Evolutionary conservation across 768 basidiomycete species (phyloP).

Genomic region (Amanita phalloides): DNA sequence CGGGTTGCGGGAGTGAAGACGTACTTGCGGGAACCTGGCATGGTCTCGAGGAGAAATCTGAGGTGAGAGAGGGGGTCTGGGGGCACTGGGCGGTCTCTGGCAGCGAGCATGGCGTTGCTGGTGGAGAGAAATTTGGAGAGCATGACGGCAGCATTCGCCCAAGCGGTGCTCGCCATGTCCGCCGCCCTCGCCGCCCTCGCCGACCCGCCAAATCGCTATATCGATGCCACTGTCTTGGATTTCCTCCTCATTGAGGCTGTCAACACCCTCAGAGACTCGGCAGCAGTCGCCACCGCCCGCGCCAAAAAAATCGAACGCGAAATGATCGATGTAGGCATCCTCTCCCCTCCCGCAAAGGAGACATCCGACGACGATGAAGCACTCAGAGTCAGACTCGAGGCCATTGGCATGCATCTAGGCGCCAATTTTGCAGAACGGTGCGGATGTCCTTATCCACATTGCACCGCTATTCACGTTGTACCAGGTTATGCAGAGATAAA

Average conservation of each 20-base stretch:
- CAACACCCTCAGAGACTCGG: conserved; percentile 61
- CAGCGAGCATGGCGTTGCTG: neutral
- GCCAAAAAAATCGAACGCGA: conserved; percentile 63
- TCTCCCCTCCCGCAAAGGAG: conserved; percentile 41
- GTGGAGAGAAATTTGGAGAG: conserved; percentile 33
- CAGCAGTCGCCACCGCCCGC: conserved; percentile 60
- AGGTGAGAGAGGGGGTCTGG: conserved; percentile 65
- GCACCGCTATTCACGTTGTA: neutral
- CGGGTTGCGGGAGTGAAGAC: conserved; percentile 64
- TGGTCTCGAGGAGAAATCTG: conserved; percentile 66
- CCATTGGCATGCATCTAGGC: conserved; percentile 81
- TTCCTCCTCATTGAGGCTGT: conserved; percentile 82
- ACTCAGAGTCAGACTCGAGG: conserved; percentile 58
- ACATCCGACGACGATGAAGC: conserved; percentile 66
- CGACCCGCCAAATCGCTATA: conserved; percentile 48
- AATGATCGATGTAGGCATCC: conserved; percentile 70
- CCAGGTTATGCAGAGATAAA: conserved; percentile 67
- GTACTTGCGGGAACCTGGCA: conserved; percentile 73
- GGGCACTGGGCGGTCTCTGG: neutral
- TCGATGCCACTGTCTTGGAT: conserved; percentile 67
- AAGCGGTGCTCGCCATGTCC: neutral
- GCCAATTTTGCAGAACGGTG: conserved; percentile 82
- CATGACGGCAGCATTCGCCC: neutral
- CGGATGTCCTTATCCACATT: conserved; percentile 11
- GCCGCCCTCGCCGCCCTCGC: conserved; percentile 41